Evolutionary conservation across 1,284 basidiomycete genomes (phyloP), one percentile per base, ranked within the genome.

Genomic region (Ustilago trichophora): DNA sequence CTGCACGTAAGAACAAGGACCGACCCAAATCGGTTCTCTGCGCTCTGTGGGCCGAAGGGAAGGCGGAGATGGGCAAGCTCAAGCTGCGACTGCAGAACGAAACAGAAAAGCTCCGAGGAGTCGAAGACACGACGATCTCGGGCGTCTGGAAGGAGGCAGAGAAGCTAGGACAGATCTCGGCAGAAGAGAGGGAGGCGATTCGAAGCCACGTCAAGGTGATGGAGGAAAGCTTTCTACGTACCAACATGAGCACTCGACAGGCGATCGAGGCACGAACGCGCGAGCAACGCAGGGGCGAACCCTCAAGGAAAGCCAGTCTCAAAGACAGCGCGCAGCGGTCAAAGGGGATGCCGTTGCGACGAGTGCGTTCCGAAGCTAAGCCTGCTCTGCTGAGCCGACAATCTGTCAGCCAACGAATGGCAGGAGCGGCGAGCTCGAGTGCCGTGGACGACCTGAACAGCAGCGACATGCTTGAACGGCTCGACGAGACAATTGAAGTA

Each of bases 101-200:
- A 40, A 31, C 38, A 11, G 41, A 49, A 15, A 53, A 43, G 42
- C 27, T 55, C n/a, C 45, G 54, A 10, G 42, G 46, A 2, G 44
- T 31, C 9, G 65, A 68, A 24, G 65, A 68, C 31, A 57, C 19
- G 16, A 54, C 54, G 27, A 37, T 68, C 10, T 63, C 65, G 25
- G 15, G 36, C 10, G 22, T 47, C 0, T 68, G 65, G 65, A 62
- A 18, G 22, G 19, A 57, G 32, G 52, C 64, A 7, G n/a, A 35
- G 21, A 24, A 26, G 7, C 21, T 38, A 21, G 32, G 40, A 3
- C 27, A 49, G 16, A 21, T 63, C 13, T 10, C 26, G 8, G 10
- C 22, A 10, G 57, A 63, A n/a, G 32, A 37, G 18, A 26, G 36
- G 13, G 32, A 49, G 6, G 42, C 31, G 18, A 47, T 68, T 16